Base-by-base conservation (phyloP, 768 basidiomycete species). In the Collybiopsis luxurians region DNA sequence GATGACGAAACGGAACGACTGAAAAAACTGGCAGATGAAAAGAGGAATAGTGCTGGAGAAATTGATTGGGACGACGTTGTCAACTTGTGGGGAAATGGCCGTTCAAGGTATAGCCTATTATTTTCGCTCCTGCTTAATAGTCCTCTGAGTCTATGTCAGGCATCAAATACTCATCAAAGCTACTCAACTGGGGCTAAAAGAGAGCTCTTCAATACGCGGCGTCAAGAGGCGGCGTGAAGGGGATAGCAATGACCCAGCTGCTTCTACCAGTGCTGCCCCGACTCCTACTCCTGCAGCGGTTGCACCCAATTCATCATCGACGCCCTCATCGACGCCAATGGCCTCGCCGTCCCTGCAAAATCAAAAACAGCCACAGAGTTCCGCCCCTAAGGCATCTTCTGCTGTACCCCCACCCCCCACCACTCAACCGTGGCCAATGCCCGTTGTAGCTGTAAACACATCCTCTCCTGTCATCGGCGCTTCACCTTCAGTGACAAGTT, bases 111-210 rank as follows among this genome's bases (percentile, higher is more conserved):
- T 47, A 73, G 27, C 44, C 24, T 9, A 49, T 40, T 13, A 17
- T n/a, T 9, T 13, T 19, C 9, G 24, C n/a, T 45, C 10, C 15
- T 17, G 40, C 12, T 21, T 30, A n/a, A 43, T 3, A 40, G 17
- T 13, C 30, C 6, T 30, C 23, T 10, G 15, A 23, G 15, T 40
- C 31, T 45, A 58, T 42, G 55, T 6, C 56, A 92, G 90, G 65
- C 89, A 91, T 63, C 90, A 93, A 67, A 91, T 92, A 55, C 73
- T 92, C 31, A 82, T 91, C 59, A 92, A 90, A 69, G 91, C 90
- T 1, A 92, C 87, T 1, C 73, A 79, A n/a, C 69, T 93, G 17
- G 87, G 88, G 10, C 74, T 93, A 47, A 92, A 92, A 68, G 87
- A 88, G 62, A 89, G 86, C 60, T 83, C 88, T 4, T 71, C 74